These are phyloP conservation scores for Arctium minus DNA, from an alignment of 129 eudicot genomes.

Conservation along the genomic window DNA sequence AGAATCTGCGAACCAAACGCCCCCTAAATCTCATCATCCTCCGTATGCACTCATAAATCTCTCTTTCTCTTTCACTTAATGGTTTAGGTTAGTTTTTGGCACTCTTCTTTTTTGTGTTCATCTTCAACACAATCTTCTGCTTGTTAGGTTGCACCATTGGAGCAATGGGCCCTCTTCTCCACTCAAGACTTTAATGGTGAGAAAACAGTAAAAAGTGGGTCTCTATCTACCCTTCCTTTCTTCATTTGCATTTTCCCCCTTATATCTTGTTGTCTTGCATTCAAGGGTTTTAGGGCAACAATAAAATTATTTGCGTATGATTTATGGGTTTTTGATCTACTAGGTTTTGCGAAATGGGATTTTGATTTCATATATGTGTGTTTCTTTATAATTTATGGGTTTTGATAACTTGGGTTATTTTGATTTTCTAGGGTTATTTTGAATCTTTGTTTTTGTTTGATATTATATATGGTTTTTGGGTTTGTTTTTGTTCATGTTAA, in stretches of 20 bases:
- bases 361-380: too few relatives aligned
- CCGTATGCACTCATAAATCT: too few relatives aligned
- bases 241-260: conserved; percentile 34
- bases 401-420: conserved; percentile 8
- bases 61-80: conserved; percentile 19
- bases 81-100: conserved; percentile 36
- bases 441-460: too few relatives aligned
- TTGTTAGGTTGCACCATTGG: conserved; percentile 48
- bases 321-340: conserved; percentile 12
- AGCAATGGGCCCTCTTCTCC: conserved; percentile 67
- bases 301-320: neutral
- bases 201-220: conserved; percentile 24
- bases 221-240: conserved; percentile 20
- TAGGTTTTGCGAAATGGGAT: too few relatives aligned
- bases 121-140: conserved; percentile 49
- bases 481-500: too few relatives aligned
- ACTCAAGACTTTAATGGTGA: conserved; percentile 53
- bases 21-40: conserved; percentile 21
- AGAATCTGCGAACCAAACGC: too few relatives aligned
- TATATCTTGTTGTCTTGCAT: conserved; percentile 65
- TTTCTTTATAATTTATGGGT: neutral
- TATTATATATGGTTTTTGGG: too few relatives aligned
- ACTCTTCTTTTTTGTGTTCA: conserved; percentile 30
- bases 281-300: conserved; percentile 23
- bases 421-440: conserved; percentile 19